A percentile compares a stretch with the other conserved stretches of the same genome.
These are phyloP conservation scores for Amborella trichopoda DNA, from an alignment of 164 flowering plant species.

Conservation along the genomic window DNA sequence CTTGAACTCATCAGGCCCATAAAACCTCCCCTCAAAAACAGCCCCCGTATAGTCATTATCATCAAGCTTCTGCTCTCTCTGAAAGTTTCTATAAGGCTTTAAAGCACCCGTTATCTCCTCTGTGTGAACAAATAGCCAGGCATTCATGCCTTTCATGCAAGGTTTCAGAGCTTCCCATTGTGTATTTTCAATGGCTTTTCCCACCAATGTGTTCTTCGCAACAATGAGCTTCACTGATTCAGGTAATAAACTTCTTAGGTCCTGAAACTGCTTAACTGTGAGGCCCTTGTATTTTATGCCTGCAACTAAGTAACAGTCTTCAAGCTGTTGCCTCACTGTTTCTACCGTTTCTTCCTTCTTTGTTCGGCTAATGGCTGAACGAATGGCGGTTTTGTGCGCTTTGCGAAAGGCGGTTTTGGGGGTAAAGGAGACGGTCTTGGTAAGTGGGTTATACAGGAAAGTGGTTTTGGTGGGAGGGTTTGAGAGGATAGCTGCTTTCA, in stretches of 20 bases:
- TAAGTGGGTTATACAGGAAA: too few species aligned
- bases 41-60: slow-evolving; percentile 82
- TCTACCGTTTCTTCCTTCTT: slow-evolving; percentile 85
- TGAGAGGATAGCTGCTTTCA: too few species aligned
- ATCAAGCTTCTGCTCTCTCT: slow-evolving; percentile 73
- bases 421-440: slow-evolving; percentile 18
- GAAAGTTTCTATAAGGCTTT: slow-evolving; percentile 73
- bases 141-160: slow-evolving; percentile 92
- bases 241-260: slow-evolving; percentile 53
- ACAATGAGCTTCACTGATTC: slow-evolving; percentile 52
- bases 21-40: slow-evolving; percentile 86
- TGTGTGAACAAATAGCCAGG: slow-evolving; percentile 78
- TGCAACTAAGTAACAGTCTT: slow-evolving; percentile 72
- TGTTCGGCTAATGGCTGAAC: slow-evolving; percentile 63
- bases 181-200: slow-evolving; percentile 82
- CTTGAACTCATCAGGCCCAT: slow-evolving; percentile 63
- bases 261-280: slow-evolving; percentile 81
- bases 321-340: slow-evolving; percentile 52
- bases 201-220: slow-evolving; percentile 82
- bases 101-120: slow-evolving; percentile 82
- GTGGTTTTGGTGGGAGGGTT: too few species aligned
- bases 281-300: slow-evolving; percentile 79
- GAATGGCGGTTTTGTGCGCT: slow-evolving; percentile 13
- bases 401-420: slow-evolving; percentile 4
- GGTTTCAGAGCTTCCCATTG: slow-evolving; percentile 80